Evolutionary conservation across 164 flowering plant species (phyloP).

Genomic region (Piper longum): DNA sequence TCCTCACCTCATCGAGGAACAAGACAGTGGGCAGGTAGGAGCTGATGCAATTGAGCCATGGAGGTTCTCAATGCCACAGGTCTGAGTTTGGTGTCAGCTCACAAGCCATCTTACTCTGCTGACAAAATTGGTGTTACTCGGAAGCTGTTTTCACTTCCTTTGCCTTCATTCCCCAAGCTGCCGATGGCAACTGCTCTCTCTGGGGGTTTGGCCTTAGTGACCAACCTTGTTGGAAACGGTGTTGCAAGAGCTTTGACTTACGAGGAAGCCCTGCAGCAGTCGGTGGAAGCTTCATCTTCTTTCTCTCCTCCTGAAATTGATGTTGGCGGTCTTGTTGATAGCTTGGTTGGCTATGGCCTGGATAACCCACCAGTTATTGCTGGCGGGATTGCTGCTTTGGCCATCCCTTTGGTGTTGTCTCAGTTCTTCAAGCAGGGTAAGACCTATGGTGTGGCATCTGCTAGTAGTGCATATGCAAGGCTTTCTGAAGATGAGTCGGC

Average conservation of each 20-base stretch:
- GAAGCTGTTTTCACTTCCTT: conserved; percentile 23
- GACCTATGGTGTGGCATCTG: conserved; percentile 75
- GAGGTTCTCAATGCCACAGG: conserved; percentile 73
- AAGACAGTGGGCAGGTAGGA: not conserved
- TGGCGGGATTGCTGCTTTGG: conserved; percentile 51
- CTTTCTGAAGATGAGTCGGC: conserved; percentile 46
- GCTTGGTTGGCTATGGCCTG: conserved; percentile 25
- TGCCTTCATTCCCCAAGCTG: conserved; percentile 21
- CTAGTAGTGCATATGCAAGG: conserved; percentile 62
- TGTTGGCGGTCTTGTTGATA: conserved; percentile 28
- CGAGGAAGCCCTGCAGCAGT: conserved; percentile 73
- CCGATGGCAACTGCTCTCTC: conserved; percentile 17
- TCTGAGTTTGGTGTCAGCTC: conserved; percentile 53
- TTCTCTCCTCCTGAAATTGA: conserved; percentile 25
- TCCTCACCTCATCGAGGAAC: not conserved
- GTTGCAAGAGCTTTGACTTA: conserved; percentile 59
- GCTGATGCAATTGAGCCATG: conserved; percentile 32
- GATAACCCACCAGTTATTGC: conserved; percentile 59
- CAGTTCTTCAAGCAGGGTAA: conserved; percentile 46
- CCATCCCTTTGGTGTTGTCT: conserved; percentile 55
- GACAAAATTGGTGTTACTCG: conserved; percentile 46
- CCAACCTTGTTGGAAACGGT: conserved; percentile 40
- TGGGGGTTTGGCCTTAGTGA: conserved; percentile 37
- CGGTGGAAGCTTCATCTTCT: conserved; percentile 16
- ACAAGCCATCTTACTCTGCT: conserved; percentile 11